Percentiles rank a stretch among this genome's conserved stretches.
Evolutionary conservation across 805 yeast genomes (phyloP).

Genomic region (Metschnikowia cerradonensis): DNA sequence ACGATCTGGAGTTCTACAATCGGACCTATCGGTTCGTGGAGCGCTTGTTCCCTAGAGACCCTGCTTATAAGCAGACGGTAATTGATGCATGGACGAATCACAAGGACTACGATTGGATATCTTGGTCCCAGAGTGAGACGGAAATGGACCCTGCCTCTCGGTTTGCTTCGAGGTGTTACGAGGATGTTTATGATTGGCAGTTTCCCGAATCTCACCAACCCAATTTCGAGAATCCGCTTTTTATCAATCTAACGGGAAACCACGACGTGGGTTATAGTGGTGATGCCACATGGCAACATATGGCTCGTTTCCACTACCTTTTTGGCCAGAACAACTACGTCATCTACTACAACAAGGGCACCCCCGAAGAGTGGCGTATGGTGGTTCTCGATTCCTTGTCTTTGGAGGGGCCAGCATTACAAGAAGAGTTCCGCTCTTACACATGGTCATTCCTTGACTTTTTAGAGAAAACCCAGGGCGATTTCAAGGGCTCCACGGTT

Average conservation of each 20-base stretch:
- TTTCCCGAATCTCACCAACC: conserved; percentile 25
- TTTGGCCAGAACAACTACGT: conserved; percentile 88
- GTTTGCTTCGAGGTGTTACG: conserved; percentile 38
- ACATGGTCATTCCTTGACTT: conserved; percentile 73
- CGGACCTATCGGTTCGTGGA: conserved; percentile 72
- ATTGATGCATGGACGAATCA: conserved; percentile 47
- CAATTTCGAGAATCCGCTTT: conserved; percentile 53
- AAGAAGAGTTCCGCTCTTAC: conserved; percentile 60
- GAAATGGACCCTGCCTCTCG: conserved; percentile 32
- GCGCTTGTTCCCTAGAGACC: conserved; percentile 61
- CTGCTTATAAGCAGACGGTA: conserved; percentile 45
- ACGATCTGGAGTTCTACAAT: conserved; percentile 77
- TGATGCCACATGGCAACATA: conserved; percentile 88
- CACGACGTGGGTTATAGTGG: conserved; percentile 96
- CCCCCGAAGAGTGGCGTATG: conserved; percentile 74
- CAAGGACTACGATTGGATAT: conserved; percentile 53
- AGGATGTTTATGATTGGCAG: conserved; percentile 67
- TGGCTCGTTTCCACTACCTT: conserved; percentile 66
- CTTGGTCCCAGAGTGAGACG: conserved; percentile 41
- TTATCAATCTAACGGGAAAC: conserved; percentile 87
- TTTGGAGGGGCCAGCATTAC: conserved; percentile 86
- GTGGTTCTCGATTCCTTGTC: conserved; percentile 84
- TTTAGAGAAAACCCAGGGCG: conserved; percentile 44
- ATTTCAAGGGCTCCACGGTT: conserved; percentile 73
- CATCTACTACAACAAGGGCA: conserved; percentile 60